Conservation (phyloP, 257 asterid species). For the Solanum chmielewskii region DNA sequence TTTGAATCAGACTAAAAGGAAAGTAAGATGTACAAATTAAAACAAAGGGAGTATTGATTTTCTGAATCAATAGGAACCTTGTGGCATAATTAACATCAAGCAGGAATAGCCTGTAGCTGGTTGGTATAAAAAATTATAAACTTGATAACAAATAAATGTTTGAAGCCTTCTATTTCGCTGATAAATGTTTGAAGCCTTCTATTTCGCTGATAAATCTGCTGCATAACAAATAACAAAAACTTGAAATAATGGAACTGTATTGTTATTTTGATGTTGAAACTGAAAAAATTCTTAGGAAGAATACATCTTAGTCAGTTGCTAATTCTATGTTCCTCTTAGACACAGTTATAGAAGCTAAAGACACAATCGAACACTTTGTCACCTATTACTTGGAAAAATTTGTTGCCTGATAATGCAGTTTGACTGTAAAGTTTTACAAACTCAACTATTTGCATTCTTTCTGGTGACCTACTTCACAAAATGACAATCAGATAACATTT, state of each 20-base stretch:
- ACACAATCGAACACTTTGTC: neutral
- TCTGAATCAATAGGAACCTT: neutral
- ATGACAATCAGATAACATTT: neutral
- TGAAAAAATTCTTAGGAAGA: neutral
- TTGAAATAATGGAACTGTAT: neutral
- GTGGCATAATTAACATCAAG: neutral
- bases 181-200: neutral
- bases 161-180: neutral
- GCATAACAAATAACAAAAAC: neutral
- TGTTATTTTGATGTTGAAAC: neutral
- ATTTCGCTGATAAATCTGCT: neutral
- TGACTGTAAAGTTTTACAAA: neutral
- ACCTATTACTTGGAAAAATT: neutral
- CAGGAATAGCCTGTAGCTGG: neutral
- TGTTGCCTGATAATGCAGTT: neutral
- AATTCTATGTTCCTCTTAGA: neutral
- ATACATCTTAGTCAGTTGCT: neutral
- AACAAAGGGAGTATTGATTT: neutral
- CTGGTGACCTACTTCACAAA: neutral
- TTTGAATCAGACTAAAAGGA: neutral
- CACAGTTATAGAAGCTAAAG: neutral
- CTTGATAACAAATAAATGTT: neutral
- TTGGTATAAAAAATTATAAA: neutral
- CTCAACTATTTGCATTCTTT: neutral
- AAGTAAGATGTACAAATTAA: neutral